Evolutionary conservation across 495 filamentous ascomycete species (phyloP).

Genomic region (Neurospora sp.): DNA sequence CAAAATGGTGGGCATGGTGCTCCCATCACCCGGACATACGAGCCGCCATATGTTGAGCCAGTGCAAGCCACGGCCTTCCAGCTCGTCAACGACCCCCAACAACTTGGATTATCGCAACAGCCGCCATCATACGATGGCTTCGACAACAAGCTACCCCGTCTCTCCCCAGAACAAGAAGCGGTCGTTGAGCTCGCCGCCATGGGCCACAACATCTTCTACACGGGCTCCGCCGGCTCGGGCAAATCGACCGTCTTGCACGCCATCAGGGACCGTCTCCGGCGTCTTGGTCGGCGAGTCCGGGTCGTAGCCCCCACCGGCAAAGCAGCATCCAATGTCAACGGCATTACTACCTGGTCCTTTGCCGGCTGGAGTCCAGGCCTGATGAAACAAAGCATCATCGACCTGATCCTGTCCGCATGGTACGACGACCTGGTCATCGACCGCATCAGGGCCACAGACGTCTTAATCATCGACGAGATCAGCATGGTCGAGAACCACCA

Average conservation of each 20-base stretch:
- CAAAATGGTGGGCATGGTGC: too few relatives aligned
- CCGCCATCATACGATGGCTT: too few relatives aligned
- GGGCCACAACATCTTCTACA: constrained; percentile 51
- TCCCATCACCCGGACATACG: too few relatives aligned
- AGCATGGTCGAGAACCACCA: constrained; percentile 46
- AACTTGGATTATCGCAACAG: too few relatives aligned
- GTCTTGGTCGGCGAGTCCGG: constrained; percentile 26
- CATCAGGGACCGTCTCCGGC: too few relatives aligned
- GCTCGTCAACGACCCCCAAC: too few relatives aligned
- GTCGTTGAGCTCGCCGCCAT: constrained; percentile 39
- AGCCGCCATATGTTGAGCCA: too few relatives aligned
- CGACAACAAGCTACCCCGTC: not conserved
- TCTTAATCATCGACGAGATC: constrained; percentile 37
- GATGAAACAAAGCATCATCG: constrained; percentile 9
- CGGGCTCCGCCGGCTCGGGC: constrained; percentile 50
- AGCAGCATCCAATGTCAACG: constrained; percentile 43
- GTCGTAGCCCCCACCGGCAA: constrained; percentile 50
- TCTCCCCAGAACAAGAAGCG: constrained; percentile 37
- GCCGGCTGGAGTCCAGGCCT: constrained; percentile 41
- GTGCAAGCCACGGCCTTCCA: too few relatives aligned
- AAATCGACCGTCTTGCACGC: constrained; percentile 49
- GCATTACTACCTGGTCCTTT: constrained; percentile 44
- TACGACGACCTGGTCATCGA: too few relatives aligned
- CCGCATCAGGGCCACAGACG: constrained; percentile 16
- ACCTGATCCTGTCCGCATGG: too few relatives aligned